These are phyloP conservation scores for Leccinum pellstonianum DNA, from an alignment of 768 basidiomycete genomes.

Conservation along the genomic window DNA sequence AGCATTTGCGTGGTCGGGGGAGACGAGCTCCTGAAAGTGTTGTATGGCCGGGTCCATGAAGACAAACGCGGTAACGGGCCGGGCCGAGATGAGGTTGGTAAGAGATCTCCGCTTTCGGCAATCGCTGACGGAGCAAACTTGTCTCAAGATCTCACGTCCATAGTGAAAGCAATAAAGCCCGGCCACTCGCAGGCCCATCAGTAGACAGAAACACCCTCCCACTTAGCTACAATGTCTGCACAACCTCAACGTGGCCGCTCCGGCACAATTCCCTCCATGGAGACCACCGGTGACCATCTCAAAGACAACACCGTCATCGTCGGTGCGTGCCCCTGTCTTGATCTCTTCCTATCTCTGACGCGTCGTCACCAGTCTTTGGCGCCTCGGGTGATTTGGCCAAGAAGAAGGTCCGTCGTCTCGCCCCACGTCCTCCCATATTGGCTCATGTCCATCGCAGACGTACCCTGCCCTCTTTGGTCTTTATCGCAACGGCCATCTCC, in stretches of 20 bases:
- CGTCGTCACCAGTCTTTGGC: constrained; percentile 65
- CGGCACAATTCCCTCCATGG: constrained; percentile 91
- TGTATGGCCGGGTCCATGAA: constrained; percentile 52
- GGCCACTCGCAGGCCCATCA: neutral
- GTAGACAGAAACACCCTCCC: neutral
- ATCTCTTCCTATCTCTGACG: constrained; percentile 11
- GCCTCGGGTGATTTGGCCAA: constrained; percentile 97
- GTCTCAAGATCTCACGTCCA: constrained; percentile 22
- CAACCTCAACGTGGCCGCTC: constrained; percentile 57
- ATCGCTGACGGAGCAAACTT: constrained; percentile 16
- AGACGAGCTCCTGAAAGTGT: constrained; percentile 63
- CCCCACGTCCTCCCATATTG: constrained; percentile 23
- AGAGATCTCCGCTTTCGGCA: constrained; percentile 5
- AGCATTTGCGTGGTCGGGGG: constrained; percentile 46
- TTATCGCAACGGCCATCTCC: constrained; percentile 77
- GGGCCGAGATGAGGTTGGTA: constrained; percentile 6
- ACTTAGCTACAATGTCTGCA: constrained; percentile 18
- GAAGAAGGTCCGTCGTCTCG: constrained; percentile 77
- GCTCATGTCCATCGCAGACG: constrained; percentile 56
- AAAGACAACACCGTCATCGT: constrained; percentile 88
- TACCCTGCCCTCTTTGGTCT: constrained; percentile 94
- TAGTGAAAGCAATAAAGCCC: constrained; percentile 18
- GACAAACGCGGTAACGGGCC: constrained; percentile 1
- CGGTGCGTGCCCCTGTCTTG: constrained; percentile 48
- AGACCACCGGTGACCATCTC: constrained; percentile 65